phyloP scores from a whole-genome alignment of 176 grass and related monocot genomes.

The Phoenix dactylifera region DNA sequence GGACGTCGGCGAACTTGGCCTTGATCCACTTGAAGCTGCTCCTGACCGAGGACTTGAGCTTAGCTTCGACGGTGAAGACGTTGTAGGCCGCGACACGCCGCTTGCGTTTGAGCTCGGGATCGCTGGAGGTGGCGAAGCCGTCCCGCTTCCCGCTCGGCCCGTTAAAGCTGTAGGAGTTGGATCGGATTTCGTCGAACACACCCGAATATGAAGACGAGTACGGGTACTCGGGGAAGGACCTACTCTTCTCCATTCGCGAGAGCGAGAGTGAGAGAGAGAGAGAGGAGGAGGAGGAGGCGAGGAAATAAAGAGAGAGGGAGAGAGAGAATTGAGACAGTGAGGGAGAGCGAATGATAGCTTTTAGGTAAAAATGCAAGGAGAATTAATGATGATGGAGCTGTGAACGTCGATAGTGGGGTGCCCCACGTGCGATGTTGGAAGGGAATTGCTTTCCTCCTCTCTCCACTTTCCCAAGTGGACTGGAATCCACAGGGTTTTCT shows the following conservation, averaged over 20 bases:
- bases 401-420: too few relatives aligned
- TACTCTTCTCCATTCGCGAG: slow-evolving; percentile 65
- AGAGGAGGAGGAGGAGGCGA: neutral
- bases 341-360: too few relatives aligned
- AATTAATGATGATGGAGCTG: too few relatives aligned
- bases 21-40: slow-evolving; percentile 98
- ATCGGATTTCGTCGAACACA: slow-evolving; percentile 6
- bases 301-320: too few relatives aligned
- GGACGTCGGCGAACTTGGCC: slow-evolving; percentile 66
- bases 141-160: slow-evolving; percentile 43
- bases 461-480: too few relatives aligned
- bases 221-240: slow-evolving; percentile 50
- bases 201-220: slow-evolving; percentile 50
- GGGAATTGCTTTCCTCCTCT: too few relatives aligned
- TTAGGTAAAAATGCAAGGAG: too few relatives aligned
- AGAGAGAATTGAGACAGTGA: too few relatives aligned
- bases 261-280: neutral
- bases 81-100: slow-evolving; percentile 84
- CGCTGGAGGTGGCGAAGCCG: slow-evolving; percentile 22
- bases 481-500: too few relatives aligned
- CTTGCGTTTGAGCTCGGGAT: slow-evolving; percentile 87
- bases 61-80: slow-evolving; percentile 70
- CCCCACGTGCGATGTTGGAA: too few relatives aligned
- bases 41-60: slow-evolving; percentile 76
- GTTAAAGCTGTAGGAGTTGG: slow-evolving; percentile 87